Evolutionary conservation across 2,329 filamentous ascomycete genomes (phyloP).

Genomic region (Ophiostoma piceae): DNA sequence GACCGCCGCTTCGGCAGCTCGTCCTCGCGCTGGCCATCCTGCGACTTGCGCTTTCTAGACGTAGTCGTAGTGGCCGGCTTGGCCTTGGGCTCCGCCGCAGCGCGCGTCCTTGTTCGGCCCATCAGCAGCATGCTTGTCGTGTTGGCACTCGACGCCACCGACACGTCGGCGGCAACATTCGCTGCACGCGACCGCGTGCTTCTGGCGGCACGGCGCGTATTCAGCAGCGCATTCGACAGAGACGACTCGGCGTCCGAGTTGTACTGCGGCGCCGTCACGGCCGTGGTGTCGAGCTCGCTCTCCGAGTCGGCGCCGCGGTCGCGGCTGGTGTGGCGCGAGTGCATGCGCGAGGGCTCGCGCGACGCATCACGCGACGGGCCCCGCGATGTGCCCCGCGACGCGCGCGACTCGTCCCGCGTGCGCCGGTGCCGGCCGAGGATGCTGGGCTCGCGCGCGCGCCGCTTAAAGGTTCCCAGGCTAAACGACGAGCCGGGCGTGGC

Average conservation of each 20-base stretch:
- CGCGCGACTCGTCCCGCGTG: slow-evolving; percentile 12
- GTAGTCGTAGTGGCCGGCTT: neutral
- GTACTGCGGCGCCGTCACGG: slow-evolving; percentile 3
- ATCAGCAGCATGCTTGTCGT: slow-evolving; percentile 24
- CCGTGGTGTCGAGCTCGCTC: slow-evolving; percentile 21
- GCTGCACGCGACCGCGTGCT: slow-evolving; percentile 8
- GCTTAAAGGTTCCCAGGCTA: slow-evolving; percentile 54
- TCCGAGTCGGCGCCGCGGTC: slow-evolving; percentile 23
- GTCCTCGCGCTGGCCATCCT: slow-evolving; percentile 23
- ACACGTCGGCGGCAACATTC: slow-evolving; percentile 15
- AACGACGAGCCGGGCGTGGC: slow-evolving; percentile 47
- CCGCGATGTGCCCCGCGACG: slow-evolving; percentile 30
- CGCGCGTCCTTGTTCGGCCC: slow-evolving; percentile 17
- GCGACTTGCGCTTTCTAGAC: slow-evolving; percentile 27
- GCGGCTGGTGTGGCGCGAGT: slow-evolving; percentile 36
- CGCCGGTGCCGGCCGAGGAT: slow-evolving; percentile 50
- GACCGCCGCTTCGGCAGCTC: slow-evolving; percentile 22
- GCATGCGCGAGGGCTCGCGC: slow-evolving; percentile 7
- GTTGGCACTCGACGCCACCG: slow-evolving; percentile 20
- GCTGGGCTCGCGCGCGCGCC: slow-evolving; percentile 55
- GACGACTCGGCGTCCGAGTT: slow-evolving; percentile 20
- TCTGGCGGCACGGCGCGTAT: neutral
- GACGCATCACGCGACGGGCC: slow-evolving; percentile 29
- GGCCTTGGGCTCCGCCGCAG: neutral
- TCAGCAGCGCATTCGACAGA: neutral